Evolutionary conservation across 140 eudicot species (phyloP).

Genomic region (Erigeron philadelphicus): DNA sequence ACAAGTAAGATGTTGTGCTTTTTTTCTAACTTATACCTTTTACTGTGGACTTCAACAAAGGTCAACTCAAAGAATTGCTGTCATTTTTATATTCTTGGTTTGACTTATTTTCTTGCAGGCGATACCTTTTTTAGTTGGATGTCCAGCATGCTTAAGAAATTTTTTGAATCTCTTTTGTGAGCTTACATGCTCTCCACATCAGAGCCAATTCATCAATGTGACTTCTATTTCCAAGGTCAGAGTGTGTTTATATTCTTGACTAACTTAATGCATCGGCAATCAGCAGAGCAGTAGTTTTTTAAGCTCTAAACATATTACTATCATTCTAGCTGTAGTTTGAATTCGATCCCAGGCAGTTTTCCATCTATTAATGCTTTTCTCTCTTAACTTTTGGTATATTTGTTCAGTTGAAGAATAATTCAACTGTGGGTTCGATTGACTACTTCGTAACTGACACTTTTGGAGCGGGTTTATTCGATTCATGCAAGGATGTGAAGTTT

Average conservation of each 20-base stretch:
- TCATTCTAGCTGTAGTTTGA: too few species aligned
- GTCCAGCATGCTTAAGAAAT: constrained; percentile 98
- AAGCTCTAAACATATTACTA: not conserved
- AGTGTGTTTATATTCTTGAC: constrained; percentile 2
- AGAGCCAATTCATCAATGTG: constrained; percentile 89
- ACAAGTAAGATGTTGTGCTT: constrained; percentile 58
- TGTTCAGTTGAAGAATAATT: constrained; percentile 58
- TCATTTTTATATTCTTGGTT: constrained; percentile 10
- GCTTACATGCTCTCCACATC: constrained; percentile 92
- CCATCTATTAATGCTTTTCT: not conserved
- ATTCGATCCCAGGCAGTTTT: not conserved
- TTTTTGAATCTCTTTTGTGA: constrained; percentile 95
- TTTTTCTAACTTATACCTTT: constrained; percentile 4
- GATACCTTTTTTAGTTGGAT: constrained; percentile 91
- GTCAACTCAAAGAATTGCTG: constrained; percentile 12
- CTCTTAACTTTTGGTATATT: constrained; percentile 9
- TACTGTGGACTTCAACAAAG: not conserved
- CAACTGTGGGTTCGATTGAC: constrained; percentile 82
- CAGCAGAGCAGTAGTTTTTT: constrained; percentile 2
- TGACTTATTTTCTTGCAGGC: constrained; percentile 58
- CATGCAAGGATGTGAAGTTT: constrained; percentile 97
- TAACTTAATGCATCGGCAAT: not conserved
- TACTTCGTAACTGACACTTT: constrained; percentile 62
- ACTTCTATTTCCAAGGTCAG: constrained; percentile 76
- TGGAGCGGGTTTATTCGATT: constrained; percentile 75